These are phyloP conservation scores for Areca catechu DNA, from an alignment of 176 grass and related monocot genomes.

Conservation along the genomic window DNA sequence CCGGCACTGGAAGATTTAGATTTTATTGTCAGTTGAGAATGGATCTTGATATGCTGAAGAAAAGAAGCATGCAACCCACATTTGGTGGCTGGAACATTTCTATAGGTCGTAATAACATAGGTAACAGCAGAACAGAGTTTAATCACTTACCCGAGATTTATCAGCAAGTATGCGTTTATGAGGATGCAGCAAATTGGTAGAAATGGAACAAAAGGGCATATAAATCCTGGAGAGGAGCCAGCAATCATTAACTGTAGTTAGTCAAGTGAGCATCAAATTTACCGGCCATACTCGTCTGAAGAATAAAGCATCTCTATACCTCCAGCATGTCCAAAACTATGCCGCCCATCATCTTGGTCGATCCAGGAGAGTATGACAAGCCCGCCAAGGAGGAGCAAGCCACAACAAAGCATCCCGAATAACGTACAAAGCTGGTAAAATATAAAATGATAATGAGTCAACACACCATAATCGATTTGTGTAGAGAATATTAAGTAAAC, in stretches of 20 bases:
- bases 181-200: constrained; percentile 74
- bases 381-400: constrained; percentile 52
- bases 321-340: constrained; percentile 78
- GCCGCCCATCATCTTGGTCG: constrained; percentile 78
- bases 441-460: neutral
- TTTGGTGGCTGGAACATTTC: no score
- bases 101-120: no score
- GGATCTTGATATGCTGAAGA: neutral
- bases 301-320: constrained; percentile 31
- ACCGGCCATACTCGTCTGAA: neutral
- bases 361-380: constrained; percentile 54
- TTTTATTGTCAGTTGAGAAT: neutral
- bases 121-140: no score
- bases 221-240: constrained; percentile 52
- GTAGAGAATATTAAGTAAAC: no score
- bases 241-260: no score
- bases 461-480: neutral
- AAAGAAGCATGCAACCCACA: no score
- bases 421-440: constrained; percentile 33
- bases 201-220: constrained; percentile 76
- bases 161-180: constrained; percentile 84
- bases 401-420: constrained; percentile 37
- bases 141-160: constrained; percentile 80
- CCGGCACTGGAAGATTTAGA: constrained; percentile 31
- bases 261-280: no score